Evolutionary conservation across 768 basidiomycete species (phyloP), one percentile per base, ranked within the genome.

Genomic region (Kwoniella bestiolae): DNA sequence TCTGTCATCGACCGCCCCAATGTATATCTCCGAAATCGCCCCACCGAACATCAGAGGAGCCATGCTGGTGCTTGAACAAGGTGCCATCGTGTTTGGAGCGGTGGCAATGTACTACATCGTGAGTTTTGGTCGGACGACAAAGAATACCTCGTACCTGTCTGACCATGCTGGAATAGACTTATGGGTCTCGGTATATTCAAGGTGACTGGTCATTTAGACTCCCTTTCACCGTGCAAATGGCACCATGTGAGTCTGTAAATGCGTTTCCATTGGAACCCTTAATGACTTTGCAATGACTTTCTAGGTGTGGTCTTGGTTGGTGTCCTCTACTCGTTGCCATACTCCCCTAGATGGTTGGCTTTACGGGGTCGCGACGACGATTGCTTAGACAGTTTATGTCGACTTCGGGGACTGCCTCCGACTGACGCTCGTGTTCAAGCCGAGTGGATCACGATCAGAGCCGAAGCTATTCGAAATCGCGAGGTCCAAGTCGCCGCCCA

Each of bases 251-350:
- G 49, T 51, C 23, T 5, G 6, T 6, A 12, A 35, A 35, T 12
- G 34, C 34, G 5, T 6, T 35, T 12, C 6, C 34, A 35, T 12
- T 35, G 34, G 34, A 35, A 5, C 34, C 34, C 34, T 12, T 35
- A 35, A 6, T 35, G 23, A 47, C 23, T 51, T 26, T 26, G 3
- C 3, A 26, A 11, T 5, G 25, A 28, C 49, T 47, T n/a, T 35
- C 6, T 21, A 51, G 49, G 49, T 11, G 60, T 52, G 16, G 49
- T 69, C 55, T 60, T 65, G 21, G 85, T 83, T 31, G 70, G 52
- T 50, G 91, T 92, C 65, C 88, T 92, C 84, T 70, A 85, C 71
- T 76, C 86, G 72, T 86, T 91, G 34, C 90, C 90, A 26, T 90
- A 85, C 73, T 73, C 88, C 38, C 90, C 90, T 28, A 89, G 90